These are phyloP conservation scores for Diutina mesorugosa DNA, from an alignment of 1,139 yeast species.

Conservation along the genomic window DNA sequence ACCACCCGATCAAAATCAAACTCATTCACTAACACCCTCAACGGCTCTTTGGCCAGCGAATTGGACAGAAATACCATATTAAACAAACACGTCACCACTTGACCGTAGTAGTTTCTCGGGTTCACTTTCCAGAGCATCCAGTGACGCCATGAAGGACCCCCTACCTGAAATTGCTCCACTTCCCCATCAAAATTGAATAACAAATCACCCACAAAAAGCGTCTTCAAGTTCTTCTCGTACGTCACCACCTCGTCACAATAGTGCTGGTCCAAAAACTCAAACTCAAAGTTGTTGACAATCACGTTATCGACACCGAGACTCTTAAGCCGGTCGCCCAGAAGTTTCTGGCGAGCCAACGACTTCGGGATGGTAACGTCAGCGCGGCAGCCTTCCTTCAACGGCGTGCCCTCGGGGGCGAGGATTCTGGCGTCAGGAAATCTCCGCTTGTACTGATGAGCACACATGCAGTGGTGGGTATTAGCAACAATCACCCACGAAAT, in stretches of 20 bases:
- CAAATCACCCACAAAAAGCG: constrained; percentile 44
- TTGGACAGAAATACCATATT: constrained; percentile 13
- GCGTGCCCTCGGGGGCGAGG: constrained; percentile 34
- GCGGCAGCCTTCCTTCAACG: constrained; percentile 10
- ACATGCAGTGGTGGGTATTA: constrained; percentile 42
- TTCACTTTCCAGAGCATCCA: constrained; percentile 25
- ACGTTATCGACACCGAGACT: constrained; percentile 17
- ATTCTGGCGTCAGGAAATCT: constrained; percentile 34
- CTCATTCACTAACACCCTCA: constrained; percentile 16
- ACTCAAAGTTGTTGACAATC: constrained; percentile 30
- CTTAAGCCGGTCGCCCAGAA: constrained; percentile 1
- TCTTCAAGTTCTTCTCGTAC: constrained; percentile 32
- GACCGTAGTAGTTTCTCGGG: constrained; percentile 20
- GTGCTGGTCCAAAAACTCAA: constrained; percentile 42
- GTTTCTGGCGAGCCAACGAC: background rate
- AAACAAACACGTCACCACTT: constrained; percentile 19
- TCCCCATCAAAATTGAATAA: constrained; percentile 29
- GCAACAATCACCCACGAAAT: constrained; percentile 25
- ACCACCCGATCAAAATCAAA: constrained; percentile 41
- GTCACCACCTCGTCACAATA: constrained; percentile 42
- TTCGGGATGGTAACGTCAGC: constrained; percentile 7
- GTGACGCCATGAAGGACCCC: constrained; percentile 10
- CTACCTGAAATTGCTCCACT: constrained; percentile 8
- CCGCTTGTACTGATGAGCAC: constrained; percentile 36
- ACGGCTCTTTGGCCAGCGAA: constrained; percentile 10